Evolutionary conservation across 2,329 filamentous ascomycete species (phyloP).

Genomic region (Pseudogymnoascus sp.): DNA sequence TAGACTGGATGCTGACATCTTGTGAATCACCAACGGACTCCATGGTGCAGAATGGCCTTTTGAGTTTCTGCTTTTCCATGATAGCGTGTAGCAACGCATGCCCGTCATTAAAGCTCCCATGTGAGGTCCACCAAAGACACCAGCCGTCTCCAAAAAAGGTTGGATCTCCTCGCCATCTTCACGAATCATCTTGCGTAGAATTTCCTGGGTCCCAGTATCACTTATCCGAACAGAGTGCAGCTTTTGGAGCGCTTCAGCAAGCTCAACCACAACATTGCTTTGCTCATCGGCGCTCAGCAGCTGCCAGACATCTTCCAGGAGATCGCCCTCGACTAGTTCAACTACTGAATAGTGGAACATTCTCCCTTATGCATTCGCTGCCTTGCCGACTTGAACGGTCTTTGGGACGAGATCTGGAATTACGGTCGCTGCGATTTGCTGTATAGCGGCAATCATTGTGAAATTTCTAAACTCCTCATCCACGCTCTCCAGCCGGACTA

Average conservation of each 20-base stretch:
- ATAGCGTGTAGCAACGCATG: constrained; percentile 10
- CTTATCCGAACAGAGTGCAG: constrained; percentile 10
- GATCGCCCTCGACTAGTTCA: constrained; percentile 11
- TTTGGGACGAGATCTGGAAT: constrained; percentile 13
- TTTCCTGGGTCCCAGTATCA: constrained; percentile 8
- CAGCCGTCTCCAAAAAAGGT: constrained; percentile 4
- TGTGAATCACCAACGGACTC: constrained; percentile 9
- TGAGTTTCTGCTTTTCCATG: constrained; percentile 12
- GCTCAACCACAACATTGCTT: constrained; percentile 12
- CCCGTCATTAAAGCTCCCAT: constrained; percentile 9
- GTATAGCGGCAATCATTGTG: constrained; percentile 12
- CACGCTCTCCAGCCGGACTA: constrained; percentile 13
- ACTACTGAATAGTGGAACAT: constrained; percentile 13
- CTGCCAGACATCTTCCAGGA: constrained; percentile 14
- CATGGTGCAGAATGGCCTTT: constrained; percentile 11
- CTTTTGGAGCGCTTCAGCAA: constrained; percentile 12
- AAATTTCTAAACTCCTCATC: constrained; percentile 9
- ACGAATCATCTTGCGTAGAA: constrained; percentile 9
- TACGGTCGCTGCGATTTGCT: constrained; percentile 12
- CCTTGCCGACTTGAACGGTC: constrained; percentile 21
- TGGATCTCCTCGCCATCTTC: constrained; percentile 8
- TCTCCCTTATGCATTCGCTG: constrained; percentile 10
- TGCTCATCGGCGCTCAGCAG: constrained; percentile 12
- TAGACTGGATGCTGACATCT: constrained; percentile 10
- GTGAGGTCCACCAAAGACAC: constrained; percentile 11